Evolutionary conservation across 1,284 basidiomycete genomes (phyloP), one percentile per base, ranked within the genome.

Genomic region (Spongiforma sp.): DNA sequence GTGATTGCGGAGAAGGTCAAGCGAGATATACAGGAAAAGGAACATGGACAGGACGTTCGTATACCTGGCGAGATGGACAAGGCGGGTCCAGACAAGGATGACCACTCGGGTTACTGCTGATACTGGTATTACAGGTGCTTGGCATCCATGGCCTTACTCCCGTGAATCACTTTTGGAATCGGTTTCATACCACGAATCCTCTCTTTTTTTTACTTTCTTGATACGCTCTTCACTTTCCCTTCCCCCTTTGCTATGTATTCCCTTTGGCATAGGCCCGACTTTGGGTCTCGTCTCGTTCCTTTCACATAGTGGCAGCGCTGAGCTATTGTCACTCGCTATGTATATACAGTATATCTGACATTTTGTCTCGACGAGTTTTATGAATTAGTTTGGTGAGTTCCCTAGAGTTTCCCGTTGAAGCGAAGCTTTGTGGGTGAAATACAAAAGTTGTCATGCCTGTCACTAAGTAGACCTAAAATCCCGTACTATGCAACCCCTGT

Each of bases 1-100:
- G 79, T 83, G 15, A 77, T 80, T 34, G 82, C 80, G 21, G 82
- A 82, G 70, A 71, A 76, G 63, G 76, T 83, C 10, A 81, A 75
- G 66, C 73, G 75, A 66, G 71, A 72, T 57, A 65, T 67, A 71
- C 67, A 67, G 46, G 73, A 37, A 39, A 60, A 48, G 28, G 71
- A 64, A 52, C 59, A 48, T 30, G 71, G 62, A 54, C 72, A 66
- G 57, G 65, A 61, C 15, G 61, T 61, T 58, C 68, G 68, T 53
- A 79, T 72, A 71, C 64, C 67, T 39, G 64, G 64, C 60, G 68
- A 68, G 63, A 67, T 53, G 61, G 65, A 70, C 34, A 70, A 67
- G 62, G 63, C 37, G 46, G 65, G 52, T 37, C 66, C 62, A 12
- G 71, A 67, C 54, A 70, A 75, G 65, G 68, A 67, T 54, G 71